Evolutionary conservation across 352 stramenopile species (phyloP).

Genomic region (Globisporangium polare): DNA sequence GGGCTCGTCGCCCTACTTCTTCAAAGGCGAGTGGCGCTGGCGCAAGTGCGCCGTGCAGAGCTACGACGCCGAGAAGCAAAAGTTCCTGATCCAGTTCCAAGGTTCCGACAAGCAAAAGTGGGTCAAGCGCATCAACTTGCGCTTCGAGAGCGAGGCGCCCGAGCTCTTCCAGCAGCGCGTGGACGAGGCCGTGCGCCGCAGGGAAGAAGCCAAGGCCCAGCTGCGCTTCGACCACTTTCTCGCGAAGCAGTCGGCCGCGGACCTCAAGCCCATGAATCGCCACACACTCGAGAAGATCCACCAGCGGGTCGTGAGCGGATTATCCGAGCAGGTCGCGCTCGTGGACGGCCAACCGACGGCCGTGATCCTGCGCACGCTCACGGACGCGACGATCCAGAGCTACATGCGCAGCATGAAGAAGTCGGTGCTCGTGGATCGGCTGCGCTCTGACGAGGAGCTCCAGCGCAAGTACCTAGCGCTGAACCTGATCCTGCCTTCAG

Average conservation of each 20-base stretch:
- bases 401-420: conserved; percentile 94
- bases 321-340: conserved; percentile 56
- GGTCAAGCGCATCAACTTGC: conserved; percentile 89
- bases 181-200: conserved; percentile 46
- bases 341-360: conserved; percentile 58
- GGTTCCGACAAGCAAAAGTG: conserved; percentile 83
- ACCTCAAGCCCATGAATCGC: conserved; percentile 77
- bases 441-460: conserved; percentile 49
- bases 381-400: conserved; percentile 84
- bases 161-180: conserved; percentile 74
- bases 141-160: conserved; percentile 81
- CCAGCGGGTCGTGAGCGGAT: conserved; percentile 73
- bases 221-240: conserved; percentile 92
- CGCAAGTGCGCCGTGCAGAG: conserved; percentile 52
- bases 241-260: conserved; percentile 59
- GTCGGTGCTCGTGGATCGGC: conserved; percentile 66
- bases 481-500: conserved; percentile 44
- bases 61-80: conserved; percentile 57
- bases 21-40: conserved; percentile 85
- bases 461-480: conserved; percentile 64
- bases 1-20: conserved; percentile 76
- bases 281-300: conserved; percentile 83
- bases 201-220: conserved; percentile 81
- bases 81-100: conserved; percentile 86
- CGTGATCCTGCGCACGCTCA: conserved; percentile 75